Evolutionary conservation across 2,329 filamentous ascomycete species (phyloP), one percentile per base, ranked within the genome.

Genomic region (Claviceps sp.): DNA sequence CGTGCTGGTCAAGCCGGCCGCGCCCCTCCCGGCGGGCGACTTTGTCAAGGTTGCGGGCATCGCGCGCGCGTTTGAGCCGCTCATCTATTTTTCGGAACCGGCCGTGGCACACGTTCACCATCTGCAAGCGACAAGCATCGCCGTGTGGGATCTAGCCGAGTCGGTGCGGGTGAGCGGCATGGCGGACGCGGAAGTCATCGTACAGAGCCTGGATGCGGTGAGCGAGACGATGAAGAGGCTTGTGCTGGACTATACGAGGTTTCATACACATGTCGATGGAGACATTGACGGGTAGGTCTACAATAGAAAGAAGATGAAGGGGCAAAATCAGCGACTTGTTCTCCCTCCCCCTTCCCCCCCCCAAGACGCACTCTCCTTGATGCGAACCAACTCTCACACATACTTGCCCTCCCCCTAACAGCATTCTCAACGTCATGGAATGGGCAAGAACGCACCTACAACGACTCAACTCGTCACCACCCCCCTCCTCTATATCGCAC

Each of bases 71-170:
- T 95, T 96, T 62, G 91, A 96, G 66, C 91, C 91, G 5, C 77
- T 96, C 45, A 94, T 97, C 56, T 93, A 93, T 71, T 95, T 94
- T 64, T 95, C 89, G 0, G 89, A 96, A 62, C 86, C 90, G 63
- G 89, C 89, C 8, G 83, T 89, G 44, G 79, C 83, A 40, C 89
- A 95, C 63, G 89, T 95, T 42, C 83, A 85, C 53, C 88, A 94
- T 57, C 73, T 97, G 48, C 89, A 95, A 66, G 89, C 93, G 51
- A 95, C 90, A 0, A 88, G 89, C 44, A 84, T 95, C 37, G 91
- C 91, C 1, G 89, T 97, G 26, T 95, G 90, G 87, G 91, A 97
- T 65, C 76, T 97, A 5, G 86, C 89, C 54, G 91, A 96, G 74
- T 94, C 85, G 57, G 86, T 96, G 52, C 81, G 90, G 48, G 82